phyloP scores from a whole-genome alignment of 1,139 yeast species.

The Hyphopichia khmerensis region DNA sequence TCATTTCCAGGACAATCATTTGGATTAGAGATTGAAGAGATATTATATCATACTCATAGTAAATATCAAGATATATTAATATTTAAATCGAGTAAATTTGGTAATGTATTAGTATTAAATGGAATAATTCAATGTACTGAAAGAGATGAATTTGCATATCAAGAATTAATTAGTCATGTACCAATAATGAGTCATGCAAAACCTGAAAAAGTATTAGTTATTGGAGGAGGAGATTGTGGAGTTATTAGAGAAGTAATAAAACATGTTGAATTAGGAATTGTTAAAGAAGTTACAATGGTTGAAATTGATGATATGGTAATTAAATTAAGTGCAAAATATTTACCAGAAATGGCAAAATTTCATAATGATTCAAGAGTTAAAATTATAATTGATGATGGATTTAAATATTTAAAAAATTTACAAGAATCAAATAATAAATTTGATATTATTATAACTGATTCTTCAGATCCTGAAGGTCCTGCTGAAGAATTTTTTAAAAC shows the following conservation, averaged over 20 bases:
- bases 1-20: conserved; percentile 48
- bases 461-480: conserved; percentile 98
- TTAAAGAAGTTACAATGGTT: conserved; percentile 74
- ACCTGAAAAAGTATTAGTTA: conserved; percentile 76
- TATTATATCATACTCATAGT: conserved; percentile 37
- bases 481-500: conserved; percentile 91
- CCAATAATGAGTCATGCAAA: conserved; percentile 73
- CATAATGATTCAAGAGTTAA: conserved; percentile 71
- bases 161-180: conserved; percentile 82
- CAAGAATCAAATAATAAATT: conserved; percentile 39
- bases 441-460: conserved; percentile 92
- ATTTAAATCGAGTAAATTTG: conserved; percentile 72
- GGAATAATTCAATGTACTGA: conserved; percentile 89
- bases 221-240: conserved; percentile 96
- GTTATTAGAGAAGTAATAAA: conserved; percentile 82
- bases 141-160: conserved; percentile 87
- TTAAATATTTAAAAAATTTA: conserved; percentile 62
- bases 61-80: conserved; percentile 56
- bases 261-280: conserved; percentile 52
- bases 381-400: conserved; percentile 84
- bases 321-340: conserved; percentile 66
- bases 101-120: conserved; percentile 81
- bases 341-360: conserved; percentile 78
- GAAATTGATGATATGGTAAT: conserved; percentile 92
- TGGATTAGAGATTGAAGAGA: conserved; percentile 32